Conservation (phyloP, 1,284 basidiomycete species). For the Leccinum proliferum region DNA sequence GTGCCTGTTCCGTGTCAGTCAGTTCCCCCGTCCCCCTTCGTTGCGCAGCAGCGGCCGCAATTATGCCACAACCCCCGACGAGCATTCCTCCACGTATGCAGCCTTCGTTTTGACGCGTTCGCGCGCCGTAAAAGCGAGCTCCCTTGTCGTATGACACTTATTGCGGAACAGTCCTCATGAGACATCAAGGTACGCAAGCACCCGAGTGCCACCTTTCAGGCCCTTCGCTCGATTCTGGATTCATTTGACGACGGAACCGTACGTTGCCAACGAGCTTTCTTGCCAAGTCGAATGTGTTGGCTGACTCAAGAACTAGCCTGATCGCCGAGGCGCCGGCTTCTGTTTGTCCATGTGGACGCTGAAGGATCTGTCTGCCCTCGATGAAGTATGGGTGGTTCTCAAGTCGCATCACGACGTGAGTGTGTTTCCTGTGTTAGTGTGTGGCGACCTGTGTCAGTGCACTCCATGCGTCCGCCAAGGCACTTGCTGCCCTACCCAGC, state of each 20-base stretch:
- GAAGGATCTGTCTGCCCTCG: constrained; percentile 28
- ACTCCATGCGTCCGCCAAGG: constrained; percentile 4
- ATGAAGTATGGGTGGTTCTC: constrained; percentile 52
- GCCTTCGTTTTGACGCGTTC: constrained; percentile 45
- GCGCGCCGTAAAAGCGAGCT: constrained; percentile 45
- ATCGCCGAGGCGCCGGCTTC: constrained; percentile 4
- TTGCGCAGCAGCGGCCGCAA: constrained; percentile 31
- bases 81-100: constrained; percentile 25
- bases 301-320: constrained; percentile 15
- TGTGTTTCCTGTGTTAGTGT: constrained; percentile 6
- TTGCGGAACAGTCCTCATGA: constrained; percentile 4
- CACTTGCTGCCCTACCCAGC: not conserved
- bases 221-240: constrained; percentile 28
- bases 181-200: constrained; percentile 21
- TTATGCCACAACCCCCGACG: constrained; percentile 2
- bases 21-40: constrained; percentile 31
- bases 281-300: not conserved
- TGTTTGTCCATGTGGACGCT: constrained; percentile 43
- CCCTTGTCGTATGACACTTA: not conserved
- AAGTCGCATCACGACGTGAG: constrained; percentile 55
- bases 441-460: constrained; percentile 4
- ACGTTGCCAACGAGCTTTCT: constrained; percentile 4
- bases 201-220: constrained; percentile 28
- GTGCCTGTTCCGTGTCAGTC: too few species aligned
- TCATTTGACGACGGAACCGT: constrained; percentile 18